Conservation (phyloP, 768 basidiomycete species). For the Tylopilus sp. region DNA sequence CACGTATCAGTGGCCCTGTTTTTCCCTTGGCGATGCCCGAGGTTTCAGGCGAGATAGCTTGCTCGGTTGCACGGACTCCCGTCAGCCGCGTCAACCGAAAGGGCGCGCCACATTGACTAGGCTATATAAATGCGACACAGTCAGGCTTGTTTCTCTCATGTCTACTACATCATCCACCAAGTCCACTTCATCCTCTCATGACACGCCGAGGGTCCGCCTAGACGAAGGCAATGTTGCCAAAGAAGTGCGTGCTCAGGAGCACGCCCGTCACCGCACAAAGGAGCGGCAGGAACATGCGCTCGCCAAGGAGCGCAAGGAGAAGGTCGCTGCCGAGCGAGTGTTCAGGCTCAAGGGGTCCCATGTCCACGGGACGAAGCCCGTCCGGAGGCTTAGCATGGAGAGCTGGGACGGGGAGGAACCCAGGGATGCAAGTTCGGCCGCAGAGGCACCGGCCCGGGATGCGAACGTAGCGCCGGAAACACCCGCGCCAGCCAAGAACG, state of each 20-base stretch:
- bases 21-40: background rate
- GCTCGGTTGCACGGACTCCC: conserved; percentile 17
- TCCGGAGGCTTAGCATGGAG: conserved; percentile 27
- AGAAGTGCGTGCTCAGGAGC: conserved; percentile 32
- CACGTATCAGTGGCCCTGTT: background rate
- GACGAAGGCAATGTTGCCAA: conserved; percentile 19
- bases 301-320: conserved; percentile 31
- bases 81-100: conserved; percentile 15
- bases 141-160: conserved; percentile 21
- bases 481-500: background rate
- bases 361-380: conserved; percentile 13
- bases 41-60: background rate
- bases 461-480: background rate
- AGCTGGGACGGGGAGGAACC: conserved; percentile 27
- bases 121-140: conserved; percentile 30
- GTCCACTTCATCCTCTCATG: conserved; percentile 19
- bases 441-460: background rate
- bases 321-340: conserved; percentile 13
- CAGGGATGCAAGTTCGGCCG: background rate
- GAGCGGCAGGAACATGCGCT: conserved; percentile 31
- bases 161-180: conserved; percentile 26
- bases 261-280: conserved; percentile 32
- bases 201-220: conserved; percentile 13
- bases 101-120: conserved; percentile 21
- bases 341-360: conserved; percentile 19